Percentiles rank a stretch among this genome's conserved stretches.
phyloP scores from a whole-genome alignment of 305 asterid species.

The Ilex paraguariensis region DNA sequence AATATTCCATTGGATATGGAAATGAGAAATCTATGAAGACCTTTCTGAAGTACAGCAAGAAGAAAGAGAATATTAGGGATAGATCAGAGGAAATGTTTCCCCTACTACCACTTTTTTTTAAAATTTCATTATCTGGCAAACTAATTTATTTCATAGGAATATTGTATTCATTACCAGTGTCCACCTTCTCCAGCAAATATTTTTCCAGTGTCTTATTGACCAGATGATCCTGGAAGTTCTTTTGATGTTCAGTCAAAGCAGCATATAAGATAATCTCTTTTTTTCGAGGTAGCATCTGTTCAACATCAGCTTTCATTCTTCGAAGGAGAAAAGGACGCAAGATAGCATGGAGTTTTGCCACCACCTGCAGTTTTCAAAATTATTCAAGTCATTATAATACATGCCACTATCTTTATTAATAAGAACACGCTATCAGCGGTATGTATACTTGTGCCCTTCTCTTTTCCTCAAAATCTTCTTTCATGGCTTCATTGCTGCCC shows the following conservation, averaged over 20 bases:
- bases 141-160: not conserved
- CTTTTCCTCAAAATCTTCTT: slow-evolving; percentile 82
- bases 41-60: no score
- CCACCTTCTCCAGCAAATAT: slow-evolving; percentile 44
- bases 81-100: no score
- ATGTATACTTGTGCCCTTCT: slow-evolving; percentile 68
- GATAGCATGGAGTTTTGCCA: slow-evolving; percentile 90
- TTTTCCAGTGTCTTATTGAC: slow-evolving; percentile 72
- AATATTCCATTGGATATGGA: no score
- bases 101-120: no score
- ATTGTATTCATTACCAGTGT: slow-evolving; percentile 33
- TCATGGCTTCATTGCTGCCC: slow-evolving; percentile 53
- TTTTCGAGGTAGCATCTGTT: slow-evolving; percentile 82
- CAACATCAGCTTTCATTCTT: slow-evolving; percentile 90
- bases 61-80: no score
- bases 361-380: slow-evolving; percentile 53
- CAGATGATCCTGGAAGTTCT: slow-evolving; percentile 82
- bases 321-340: slow-evolving; percentile 93
- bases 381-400: not conserved
- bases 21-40: no score
- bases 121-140: no score
- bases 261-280: slow-evolving; percentile 92
- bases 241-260: slow-evolving; percentile 77
- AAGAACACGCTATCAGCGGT: not conserved
- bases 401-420: no score